A percentile compares a stretch with the other conserved stretches of the same genome.
Evolutionary conservation across 352 stramenopile genomes (phyloP).

Genomic region (Phytophthora quininea): DNA sequence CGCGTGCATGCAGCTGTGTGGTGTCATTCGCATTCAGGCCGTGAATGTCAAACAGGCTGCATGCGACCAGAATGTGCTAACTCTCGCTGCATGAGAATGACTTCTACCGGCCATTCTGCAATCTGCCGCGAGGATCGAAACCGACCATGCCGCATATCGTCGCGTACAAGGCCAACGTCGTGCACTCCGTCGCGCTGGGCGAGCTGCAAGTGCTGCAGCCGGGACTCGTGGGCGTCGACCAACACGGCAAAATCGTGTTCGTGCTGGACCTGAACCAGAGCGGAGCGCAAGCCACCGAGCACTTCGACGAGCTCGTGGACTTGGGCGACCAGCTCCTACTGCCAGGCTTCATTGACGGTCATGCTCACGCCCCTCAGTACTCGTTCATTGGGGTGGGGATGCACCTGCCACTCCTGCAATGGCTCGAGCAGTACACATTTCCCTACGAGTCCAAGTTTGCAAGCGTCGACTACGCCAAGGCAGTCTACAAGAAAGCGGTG

Average conservation of each 20-base stretch:
- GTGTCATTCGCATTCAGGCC: neutral
- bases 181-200: conserved; percentile 71
- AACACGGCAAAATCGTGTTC: conserved; percentile 53
- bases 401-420: conserved; percentile 93
- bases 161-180: conserved; percentile 80
- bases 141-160: conserved; percentile 34
- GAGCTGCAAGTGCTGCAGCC: conserved; percentile 66
- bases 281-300: neutral
- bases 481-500: conserved; percentile 91
- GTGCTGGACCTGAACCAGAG: conserved; percentile 40
- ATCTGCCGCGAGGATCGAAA: conserved; percentile 11
- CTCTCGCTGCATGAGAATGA: too few species aligned
- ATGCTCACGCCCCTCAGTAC: conserved; percentile 95
- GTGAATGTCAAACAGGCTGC: neutral
- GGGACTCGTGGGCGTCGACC: conserved; percentile 65
- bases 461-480: conserved; percentile 59
- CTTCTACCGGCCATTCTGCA: conserved; percentile 15
- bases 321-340: conserved; percentile 83
- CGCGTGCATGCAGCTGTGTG: too few species aligned
- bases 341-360: conserved; percentile 94
- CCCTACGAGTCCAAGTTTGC: conserved; percentile 89
- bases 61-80: neutral
- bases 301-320: conserved; percentile 68
- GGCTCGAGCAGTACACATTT: conserved; percentile 96
- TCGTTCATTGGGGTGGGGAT: conserved; percentile 94